Evolutionary conservation across 208 protist genomes (phyloP), one percentile per base, ranked within the genome.

Genomic region (Novymonas esmeraldas): DNA sequence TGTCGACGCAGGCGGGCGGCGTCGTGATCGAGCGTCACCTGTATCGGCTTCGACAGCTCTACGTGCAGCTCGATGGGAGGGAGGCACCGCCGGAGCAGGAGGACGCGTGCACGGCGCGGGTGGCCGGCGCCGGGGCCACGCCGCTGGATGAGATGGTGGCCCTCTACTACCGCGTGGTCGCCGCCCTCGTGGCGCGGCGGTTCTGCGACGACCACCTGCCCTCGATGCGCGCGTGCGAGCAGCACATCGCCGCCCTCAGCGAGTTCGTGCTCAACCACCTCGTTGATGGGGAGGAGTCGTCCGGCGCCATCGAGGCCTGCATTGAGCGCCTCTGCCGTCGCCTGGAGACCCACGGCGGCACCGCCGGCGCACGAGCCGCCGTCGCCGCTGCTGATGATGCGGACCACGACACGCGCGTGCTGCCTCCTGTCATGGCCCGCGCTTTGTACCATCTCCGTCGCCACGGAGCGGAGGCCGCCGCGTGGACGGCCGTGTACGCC

Each of bases 111-210:
- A 51, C 57, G 36, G 41, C 24, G 5, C 24, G 36, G 16, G 42
- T 50, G 29, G 28, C 39, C 22, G 57, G 16, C 16, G 42, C 24
- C 13, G 54, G 36, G n/a, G 54, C 54, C 22, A 50, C 59, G 13
- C 59, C 59, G 44, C 44, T 63, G 14, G 24, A 44, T 5, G 76
- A 81, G 26, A 81, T 81, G 58, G 24, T 49, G 14, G 5, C 34
- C 5, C 57, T 81, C 4, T 81, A 81, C 44, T 50, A 77, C 54
- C 76, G 76, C 29, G 41, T 81, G n/a, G 76, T 81, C 20, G 55
- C 76, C 10, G 55, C 64, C 5, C 39, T 76, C 18, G 76, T 81
- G 3, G 45, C 63, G 24, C 28, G 46, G 38, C 76, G 51, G 50
- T 73, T 73, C 59, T 73, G 58, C 9, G 58, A 24, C 0, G 18